Conservation (phyloP, 371 early-diverging fungal genomes). For the Lichtheimia ramosa region DNA sequence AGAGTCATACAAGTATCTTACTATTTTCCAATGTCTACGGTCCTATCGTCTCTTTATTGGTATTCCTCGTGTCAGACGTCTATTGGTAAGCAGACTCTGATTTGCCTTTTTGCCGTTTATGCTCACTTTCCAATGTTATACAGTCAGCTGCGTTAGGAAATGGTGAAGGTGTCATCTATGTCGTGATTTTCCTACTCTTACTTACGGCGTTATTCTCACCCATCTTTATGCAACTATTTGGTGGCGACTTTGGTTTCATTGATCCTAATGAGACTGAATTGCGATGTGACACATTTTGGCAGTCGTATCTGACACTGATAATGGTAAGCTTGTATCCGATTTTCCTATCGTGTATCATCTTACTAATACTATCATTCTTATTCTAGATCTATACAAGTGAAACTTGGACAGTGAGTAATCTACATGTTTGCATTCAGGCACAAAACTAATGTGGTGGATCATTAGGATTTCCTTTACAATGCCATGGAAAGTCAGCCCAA, state of each 20-base stretch:
- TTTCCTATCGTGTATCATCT: background rate
- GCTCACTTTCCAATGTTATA: background rate
- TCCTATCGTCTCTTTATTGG: constrained; percentile 55
- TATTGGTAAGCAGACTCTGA: constrained; percentile 35
- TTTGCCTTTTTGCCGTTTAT: too few relatives aligned
- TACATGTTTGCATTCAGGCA: background rate
- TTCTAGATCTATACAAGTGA: constrained; percentile 56
- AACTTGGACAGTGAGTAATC: constrained; percentile 53
- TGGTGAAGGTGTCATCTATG: constrained; percentile 49
- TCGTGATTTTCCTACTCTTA: constrained; percentile 38
- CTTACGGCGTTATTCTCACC: constrained; percentile 41
- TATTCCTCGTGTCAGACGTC: constrained; percentile 51
- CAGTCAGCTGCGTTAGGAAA: constrained; percentile 46
- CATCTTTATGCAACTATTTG: constrained; percentile 51
- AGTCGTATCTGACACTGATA: constrained; percentile 47
- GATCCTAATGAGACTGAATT: constrained; percentile 20
- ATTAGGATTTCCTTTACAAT: constrained; percentile 47
- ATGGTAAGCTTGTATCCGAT: constrained; percentile 29
- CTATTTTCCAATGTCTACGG: constrained; percentile 53
- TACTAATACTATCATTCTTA: background rate
- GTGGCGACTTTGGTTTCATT: constrained; percentile 41
- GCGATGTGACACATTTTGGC: constrained; percentile 50
- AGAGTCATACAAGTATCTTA: constrained; percentile 51
- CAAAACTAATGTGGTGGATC: background rate
- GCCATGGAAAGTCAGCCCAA: constrained; percentile 52